phyloP scores from a whole-genome alignment of 2,329 filamentous ascomycete genomes.

The Biscogniauxia sp. region DNA sequence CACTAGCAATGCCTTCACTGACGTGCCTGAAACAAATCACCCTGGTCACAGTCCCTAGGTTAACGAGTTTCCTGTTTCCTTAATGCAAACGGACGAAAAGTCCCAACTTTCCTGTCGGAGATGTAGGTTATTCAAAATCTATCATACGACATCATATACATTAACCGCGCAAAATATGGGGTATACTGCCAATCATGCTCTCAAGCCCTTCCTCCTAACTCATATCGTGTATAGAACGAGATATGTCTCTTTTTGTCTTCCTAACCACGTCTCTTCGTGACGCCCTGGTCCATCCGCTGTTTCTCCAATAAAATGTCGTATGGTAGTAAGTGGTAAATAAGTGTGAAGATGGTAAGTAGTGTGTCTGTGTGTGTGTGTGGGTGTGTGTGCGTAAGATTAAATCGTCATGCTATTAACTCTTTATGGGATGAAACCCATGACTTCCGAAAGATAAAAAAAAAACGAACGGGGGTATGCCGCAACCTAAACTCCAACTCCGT shows the following conservation, averaged over 20 bases:
- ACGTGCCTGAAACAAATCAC: not conserved
- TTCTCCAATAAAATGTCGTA: slow-evolving; percentile 11
- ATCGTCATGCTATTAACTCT: slow-evolving; percentile 18
- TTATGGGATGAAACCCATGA: slow-evolving; percentile 18
- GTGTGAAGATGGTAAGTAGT: no score
- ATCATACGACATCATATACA: slow-evolving; percentile 36
- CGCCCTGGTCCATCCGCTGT: slow-evolving; percentile 18
- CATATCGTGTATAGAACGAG: slow-evolving; percentile 18
- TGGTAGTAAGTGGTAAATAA: slow-evolving; percentile 1
- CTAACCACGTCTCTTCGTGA: slow-evolving; percentile 19
- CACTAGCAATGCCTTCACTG: not conserved
- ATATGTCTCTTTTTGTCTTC: slow-evolving; percentile 8
- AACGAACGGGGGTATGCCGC: slow-evolving; percentile 30
- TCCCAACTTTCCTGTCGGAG: not conserved
- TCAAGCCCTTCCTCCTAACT: slow-evolving; percentile 14
- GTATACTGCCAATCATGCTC: slow-evolving; percentile 32
- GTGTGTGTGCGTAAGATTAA: slow-evolving; percentile 16
- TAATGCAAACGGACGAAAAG: not conserved
- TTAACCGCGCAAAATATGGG: slow-evolving; percentile 29
- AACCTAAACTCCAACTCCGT: slow-evolving; percentile 34
- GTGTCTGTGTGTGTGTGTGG: not conserved
- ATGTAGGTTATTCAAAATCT: slow-evolving; percentile 27
- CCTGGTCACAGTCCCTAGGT: not conserved
- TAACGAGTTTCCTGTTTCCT: not conserved
- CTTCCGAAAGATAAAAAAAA: slow-evolving; percentile 30